Evolutionary conservation across 1,284 basidiomycete species (phyloP), one percentile per base, ranked within the genome.

Genomic region (Leccinum solheimii): DNA sequence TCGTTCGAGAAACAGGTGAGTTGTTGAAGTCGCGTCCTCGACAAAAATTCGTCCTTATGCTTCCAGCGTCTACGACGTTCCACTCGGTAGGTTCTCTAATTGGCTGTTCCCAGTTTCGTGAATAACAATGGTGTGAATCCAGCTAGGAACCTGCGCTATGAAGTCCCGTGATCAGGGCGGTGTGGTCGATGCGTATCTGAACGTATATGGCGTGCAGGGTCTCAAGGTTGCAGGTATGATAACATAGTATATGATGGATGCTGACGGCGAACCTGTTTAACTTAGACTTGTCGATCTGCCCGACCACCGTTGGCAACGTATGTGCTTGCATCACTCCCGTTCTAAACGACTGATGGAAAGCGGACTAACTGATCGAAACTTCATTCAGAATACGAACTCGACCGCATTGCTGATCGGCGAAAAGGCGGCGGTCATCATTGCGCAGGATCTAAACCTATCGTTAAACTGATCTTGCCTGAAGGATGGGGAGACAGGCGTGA

Each of bases 31-130:
- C 14, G 23, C 11, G 40, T 16, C 4, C 14, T 30, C 5, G 13
- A 26, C 3, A 0, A 45, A 5, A 5, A 30, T 19, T 11, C 36
- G 6, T 13, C 21, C 34, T 19, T 16, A 57, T 19, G 54, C 3
- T 9, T 13, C 21, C 13, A 84, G 83, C 80, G 8, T 63, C 65
- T 21, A 83, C 83, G 0, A 74, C 79, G 0, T 87, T 82, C 83
- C 86, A 88, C 67, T 82, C 84, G 61, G 85, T 86, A 67, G 63
- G 79, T 8, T 55, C 10, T 21, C 38, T 1, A 4, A 16, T 16
- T 13, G 3, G 13, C n/a, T 26, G 19, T 23, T 43, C 13, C n/a
- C 14, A 3, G 2, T 14, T 32, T 19, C n/a, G 38, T 32, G 23
- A 43, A 3, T 11, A 16, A n/a, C 7, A 11, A 45, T 9, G 8